A percentile compares a stretch with the other conserved stretches of the same genome.
These are phyloP conservation scores for Penicillium paneum DNA, from an alignment of 2,329 filamentous ascomycete genomes.

Conservation along the genomic window DNA sequence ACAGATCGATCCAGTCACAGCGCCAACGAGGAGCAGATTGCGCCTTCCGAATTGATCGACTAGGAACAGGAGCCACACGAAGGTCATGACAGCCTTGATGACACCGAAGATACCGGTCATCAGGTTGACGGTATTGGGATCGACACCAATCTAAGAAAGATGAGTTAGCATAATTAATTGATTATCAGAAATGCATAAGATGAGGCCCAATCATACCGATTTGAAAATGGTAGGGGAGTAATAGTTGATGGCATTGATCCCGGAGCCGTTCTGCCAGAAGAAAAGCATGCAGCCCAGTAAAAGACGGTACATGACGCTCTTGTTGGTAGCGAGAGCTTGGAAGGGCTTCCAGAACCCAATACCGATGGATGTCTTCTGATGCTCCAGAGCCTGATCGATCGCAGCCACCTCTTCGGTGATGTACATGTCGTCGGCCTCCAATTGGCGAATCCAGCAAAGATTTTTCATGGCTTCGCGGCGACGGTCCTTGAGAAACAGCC, in stretches of 20 bases:
- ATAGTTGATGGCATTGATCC: slow-evolving; percentile 81
- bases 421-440: slow-evolving; percentile 51
- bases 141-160: slow-evolving; percentile 52
- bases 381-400: slow-evolving; percentile 66
- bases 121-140: slow-evolving; percentile 54
- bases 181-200: background rate
- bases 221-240: slow-evolving; percentile 66
- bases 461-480: slow-evolving; percentile 63
- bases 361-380: slow-evolving; percentile 60
- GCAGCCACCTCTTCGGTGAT: slow-evolving; percentile 69
- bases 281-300: slow-evolving; percentile 72
- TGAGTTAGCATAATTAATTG: slow-evolving; percentile 3
- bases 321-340: slow-evolving; percentile 51
- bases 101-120: slow-evolving; percentile 76
- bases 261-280: slow-evolving; percentile 72
- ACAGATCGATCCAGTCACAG: slow-evolving; percentile 51
- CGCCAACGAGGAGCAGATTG: slow-evolving; percentile 64
- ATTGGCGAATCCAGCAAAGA: slow-evolving; percentile 46
- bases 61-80: slow-evolving; percentile 66
- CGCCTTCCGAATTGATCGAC: slow-evolving; percentile 63
- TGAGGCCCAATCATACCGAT: slow-evolving; percentile 4
- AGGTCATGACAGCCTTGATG: slow-evolving; percentile 65
- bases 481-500: slow-evolving; percentile 64
- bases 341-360: slow-evolving; percentile 73
- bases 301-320: slow-evolving; percentile 66